These are phyloP conservation scores for Bryoerythrophyllum caledonicum DNA, from an alignment of 225 moss, liverwort and hornwort species.

Conservation along the genomic window DNA sequence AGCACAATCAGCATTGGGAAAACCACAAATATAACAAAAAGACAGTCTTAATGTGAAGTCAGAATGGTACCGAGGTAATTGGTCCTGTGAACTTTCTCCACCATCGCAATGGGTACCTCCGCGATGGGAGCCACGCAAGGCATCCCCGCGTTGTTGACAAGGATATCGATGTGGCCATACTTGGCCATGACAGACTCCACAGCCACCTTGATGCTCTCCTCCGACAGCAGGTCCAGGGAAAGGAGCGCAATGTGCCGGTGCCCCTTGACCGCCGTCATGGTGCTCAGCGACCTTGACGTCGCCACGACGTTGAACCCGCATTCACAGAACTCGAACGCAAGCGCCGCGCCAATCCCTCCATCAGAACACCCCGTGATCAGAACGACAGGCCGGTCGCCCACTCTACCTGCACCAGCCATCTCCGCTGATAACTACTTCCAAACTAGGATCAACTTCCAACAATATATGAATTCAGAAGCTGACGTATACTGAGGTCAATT, in stretches of 20 bases:
- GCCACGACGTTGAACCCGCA: conserved; percentile 64
- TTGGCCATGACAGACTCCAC: conserved; percentile 53
- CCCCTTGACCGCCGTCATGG: conserved; percentile 50
- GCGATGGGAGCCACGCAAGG: conserved; percentile 65
- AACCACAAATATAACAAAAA: no score
- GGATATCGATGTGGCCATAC: conserved; percentile 67
- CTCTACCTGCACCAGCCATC: no score
- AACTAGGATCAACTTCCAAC: no score
- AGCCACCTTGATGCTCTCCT: conserved; percentile 44
- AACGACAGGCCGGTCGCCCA: conserved; percentile 49
- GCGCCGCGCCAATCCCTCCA: conserved; percentile 70
- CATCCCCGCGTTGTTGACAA: conserved; percentile 77
- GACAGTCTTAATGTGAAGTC: no score
- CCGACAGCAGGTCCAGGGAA: conserved; percentile 58
- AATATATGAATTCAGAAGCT: no score
- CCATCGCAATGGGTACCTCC: conserved; percentile 53
- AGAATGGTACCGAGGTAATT: conserved; percentile 57
- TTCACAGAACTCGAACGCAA: conserved; percentile 56
- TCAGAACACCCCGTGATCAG: conserved; percentile 81
- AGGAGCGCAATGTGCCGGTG: conserved; percentile 39
- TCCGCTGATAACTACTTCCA: no score
- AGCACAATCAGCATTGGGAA: no score
- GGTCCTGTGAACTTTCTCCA: conserved; percentile 62
- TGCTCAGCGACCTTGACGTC: conserved; percentile 61
- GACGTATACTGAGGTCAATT: no score